Conservation (phyloP, 2,329 filamentous ascomycete genomes). For the Venturia nashicola region DNA sequence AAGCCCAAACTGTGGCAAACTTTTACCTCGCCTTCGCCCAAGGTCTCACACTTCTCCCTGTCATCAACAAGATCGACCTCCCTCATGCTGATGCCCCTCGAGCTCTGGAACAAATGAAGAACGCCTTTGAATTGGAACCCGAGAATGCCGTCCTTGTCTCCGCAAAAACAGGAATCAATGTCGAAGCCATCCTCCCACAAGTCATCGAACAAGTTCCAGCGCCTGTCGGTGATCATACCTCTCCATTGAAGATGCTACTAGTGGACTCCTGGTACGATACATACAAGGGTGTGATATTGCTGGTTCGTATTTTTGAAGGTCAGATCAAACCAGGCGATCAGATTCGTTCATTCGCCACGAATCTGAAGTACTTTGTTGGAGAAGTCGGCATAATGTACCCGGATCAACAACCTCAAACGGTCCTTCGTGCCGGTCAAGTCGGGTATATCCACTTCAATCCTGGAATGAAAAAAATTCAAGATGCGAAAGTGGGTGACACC, state of each 20-base stretch:
- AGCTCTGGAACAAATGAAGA: constrained; percentile 74
- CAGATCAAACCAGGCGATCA: constrained; percentile 70
- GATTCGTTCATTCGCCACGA: constrained; percentile 78
- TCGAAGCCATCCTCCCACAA: constrained; percentile 67
- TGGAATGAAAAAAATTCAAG: constrained; percentile 92
- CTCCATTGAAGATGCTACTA: constrained; percentile 70
- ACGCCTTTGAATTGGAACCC: constrained; percentile 77
- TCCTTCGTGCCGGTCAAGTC: constrained; percentile 81
- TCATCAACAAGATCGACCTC: constrained; percentile 95
- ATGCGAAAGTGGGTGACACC: constrained; percentile 92
- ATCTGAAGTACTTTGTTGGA: constrained; percentile 80
- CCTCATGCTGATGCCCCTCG: constrained; percentile 77
- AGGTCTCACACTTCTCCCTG: constrained; percentile 72
- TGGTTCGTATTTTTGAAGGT: constrained; percentile 87
- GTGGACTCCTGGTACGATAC: constrained; percentile 98
- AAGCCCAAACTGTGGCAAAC: constrained; percentile 96
- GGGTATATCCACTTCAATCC: constrained; percentile 97
- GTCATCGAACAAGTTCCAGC: constrained; percentile 78
- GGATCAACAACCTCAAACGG: constrained; percentile 65
- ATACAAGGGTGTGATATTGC: constrained; percentile 83
- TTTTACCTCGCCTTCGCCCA: constrained; percentile 96
- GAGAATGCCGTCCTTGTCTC: constrained; percentile 67
- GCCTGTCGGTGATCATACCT: constrained; percentile 59
- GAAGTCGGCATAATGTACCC: constrained; percentile 98
- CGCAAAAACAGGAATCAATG: constrained; percentile 87